Evolutionary conservation across 768 basidiomycete genomes (phyloP).

Genomic region (Antrodiella citrinella): DNA sequence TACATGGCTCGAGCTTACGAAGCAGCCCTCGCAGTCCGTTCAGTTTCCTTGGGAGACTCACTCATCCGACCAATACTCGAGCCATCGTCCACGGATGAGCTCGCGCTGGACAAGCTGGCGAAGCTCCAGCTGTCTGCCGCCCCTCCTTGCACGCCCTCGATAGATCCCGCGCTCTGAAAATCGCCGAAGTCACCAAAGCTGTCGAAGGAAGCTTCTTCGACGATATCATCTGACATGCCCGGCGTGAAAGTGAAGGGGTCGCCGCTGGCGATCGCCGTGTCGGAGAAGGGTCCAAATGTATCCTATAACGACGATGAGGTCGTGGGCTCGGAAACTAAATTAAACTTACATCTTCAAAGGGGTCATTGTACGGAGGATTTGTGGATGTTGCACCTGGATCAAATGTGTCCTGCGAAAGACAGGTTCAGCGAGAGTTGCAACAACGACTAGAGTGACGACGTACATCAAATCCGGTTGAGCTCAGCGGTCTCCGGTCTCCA

Average conservation of each 20-base stretch:
- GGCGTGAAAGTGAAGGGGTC: slow-evolving; percentile 48
- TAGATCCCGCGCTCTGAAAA: slow-evolving; percentile 48
- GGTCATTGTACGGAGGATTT: slow-evolving; percentile 19
- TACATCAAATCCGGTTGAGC: slow-evolving; percentile 24
- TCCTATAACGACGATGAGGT: slow-evolving; percentile 13
- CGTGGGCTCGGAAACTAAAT: neutral
- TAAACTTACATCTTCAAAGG: slow-evolving; percentile 38
- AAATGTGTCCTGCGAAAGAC: slow-evolving; percentile 25
- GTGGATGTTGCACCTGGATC: slow-evolving; percentile 11
- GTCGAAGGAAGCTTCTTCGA: slow-evolving; percentile 59
- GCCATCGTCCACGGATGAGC: slow-evolving; percentile 16
- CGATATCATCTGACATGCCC: slow-evolving; percentile 50
- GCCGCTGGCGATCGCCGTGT: slow-evolving; percentile 40
- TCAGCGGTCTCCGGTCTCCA: slow-evolving; percentile 23
- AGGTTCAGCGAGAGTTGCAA: neutral
- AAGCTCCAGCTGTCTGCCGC: slow-evolving; percentile 25
- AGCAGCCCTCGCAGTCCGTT: slow-evolving; percentile 19
- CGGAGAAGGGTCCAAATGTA: slow-evolving; percentile 64
- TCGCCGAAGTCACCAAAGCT: slow-evolving; percentile 64
- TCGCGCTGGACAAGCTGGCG: slow-evolving; percentile 21
- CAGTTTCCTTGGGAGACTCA: slow-evolving; percentile 13
- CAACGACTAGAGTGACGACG: neutral
- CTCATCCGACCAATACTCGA: slow-evolving; percentile 11
- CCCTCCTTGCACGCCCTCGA: slow-evolving; percentile 17
- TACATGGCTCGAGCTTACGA: slow-evolving; percentile 1